Conservation (phyloP, 176 grass and related monocot species). For the Eleusine coracana region DNA sequence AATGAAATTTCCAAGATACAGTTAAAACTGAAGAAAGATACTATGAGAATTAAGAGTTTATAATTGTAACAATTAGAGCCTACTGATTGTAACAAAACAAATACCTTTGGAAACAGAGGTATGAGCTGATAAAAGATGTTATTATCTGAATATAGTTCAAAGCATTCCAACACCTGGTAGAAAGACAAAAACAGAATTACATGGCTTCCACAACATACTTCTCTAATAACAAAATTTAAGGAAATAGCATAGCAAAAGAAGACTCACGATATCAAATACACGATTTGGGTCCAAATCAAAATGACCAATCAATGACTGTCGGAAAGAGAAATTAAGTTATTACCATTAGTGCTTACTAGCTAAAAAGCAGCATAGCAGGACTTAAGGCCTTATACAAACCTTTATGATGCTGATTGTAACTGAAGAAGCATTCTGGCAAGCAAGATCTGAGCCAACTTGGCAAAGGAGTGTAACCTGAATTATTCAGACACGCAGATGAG, state of each 20-base stretch:
- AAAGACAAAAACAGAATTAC: constrained; percentile 30
- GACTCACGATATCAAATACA: constrained; percentile 99
- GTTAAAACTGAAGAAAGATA: constrained; percentile 19
- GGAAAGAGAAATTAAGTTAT: constrained; percentile 33
- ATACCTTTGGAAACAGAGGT: constrained; percentile 99
- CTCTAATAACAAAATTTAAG: constrained; percentile 1
- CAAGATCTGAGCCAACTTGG: constrained; percentile 82
- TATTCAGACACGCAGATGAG: constrained; percentile 32
- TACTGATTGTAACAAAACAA: constrained; percentile 32
- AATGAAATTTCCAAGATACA: not conserved
- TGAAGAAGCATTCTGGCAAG: constrained; percentile 57
- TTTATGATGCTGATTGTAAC: constrained; percentile 96
- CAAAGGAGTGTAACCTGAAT: constrained; percentile 92
- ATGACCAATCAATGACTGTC: constrained; percentile 97
- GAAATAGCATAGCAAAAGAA: constrained; percentile 23
- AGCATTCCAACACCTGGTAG: constrained; percentile 86
- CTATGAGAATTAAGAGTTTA: not conserved
- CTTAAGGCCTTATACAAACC: constrained; percentile 47
- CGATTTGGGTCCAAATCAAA: constrained; percentile 99
- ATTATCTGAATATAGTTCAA: constrained; percentile 92
- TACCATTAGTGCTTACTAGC: constrained; percentile 2
- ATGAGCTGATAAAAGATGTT: constrained; percentile 84
- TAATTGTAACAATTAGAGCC: constrained; percentile 4
- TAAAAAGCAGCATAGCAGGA: constrained; percentile 30
- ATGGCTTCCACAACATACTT: constrained; percentile 27